Conservation (phyloP, 2,329 filamentous ascomycete species). For the Sclerotinia sclerotiorum region DNA sequence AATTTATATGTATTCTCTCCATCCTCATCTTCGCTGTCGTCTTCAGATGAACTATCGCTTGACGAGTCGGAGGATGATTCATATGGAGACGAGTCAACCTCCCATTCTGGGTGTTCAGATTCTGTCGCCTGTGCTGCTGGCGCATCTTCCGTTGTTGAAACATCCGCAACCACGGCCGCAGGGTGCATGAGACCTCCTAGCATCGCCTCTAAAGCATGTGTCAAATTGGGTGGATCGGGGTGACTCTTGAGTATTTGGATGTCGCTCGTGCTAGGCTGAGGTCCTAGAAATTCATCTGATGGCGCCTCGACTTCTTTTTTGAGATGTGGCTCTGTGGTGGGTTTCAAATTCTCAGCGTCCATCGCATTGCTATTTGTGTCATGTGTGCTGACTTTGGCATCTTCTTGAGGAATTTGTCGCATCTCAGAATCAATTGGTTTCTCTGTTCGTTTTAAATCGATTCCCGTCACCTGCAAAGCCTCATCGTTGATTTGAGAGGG, state of each 20-base stretch:
- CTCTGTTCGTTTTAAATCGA: not conserved
- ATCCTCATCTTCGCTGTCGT: conserved; percentile 56
- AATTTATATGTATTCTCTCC: conserved; percentile 65
- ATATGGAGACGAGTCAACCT: conserved; percentile 74
- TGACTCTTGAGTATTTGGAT: conserved; percentile 2
- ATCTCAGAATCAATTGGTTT: not conserved
- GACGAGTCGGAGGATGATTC: conserved; percentile 63
- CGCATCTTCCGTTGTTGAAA: not conserved
- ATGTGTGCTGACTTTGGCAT: not conserved
- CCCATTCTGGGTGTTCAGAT: conserved; percentile 72
- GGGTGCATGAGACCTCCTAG: conserved; percentile 33
- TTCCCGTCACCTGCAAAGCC: not conserved
- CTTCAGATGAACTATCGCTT: conserved; percentile 52
- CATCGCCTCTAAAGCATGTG: conserved; percentile 37
- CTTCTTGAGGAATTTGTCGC: not conserved
- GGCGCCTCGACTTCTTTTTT: not conserved
- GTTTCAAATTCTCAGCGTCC: conserved; percentile 5
- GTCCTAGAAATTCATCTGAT: not conserved
- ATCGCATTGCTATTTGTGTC: not conserved
- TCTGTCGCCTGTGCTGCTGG: conserved; percentile 21
- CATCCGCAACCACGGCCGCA: not conserved
- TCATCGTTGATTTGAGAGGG: not conserved
- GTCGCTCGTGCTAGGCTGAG: not conserved
- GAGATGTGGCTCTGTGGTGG: not conserved
- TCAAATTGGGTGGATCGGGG: conserved; percentile 31